Evolutionary conservation across 495 filamentous ascomycete genomes (phyloP), one percentile per base, ranked within the genome.

Genomic region (Hyaloscypha bicolor): DNA sequence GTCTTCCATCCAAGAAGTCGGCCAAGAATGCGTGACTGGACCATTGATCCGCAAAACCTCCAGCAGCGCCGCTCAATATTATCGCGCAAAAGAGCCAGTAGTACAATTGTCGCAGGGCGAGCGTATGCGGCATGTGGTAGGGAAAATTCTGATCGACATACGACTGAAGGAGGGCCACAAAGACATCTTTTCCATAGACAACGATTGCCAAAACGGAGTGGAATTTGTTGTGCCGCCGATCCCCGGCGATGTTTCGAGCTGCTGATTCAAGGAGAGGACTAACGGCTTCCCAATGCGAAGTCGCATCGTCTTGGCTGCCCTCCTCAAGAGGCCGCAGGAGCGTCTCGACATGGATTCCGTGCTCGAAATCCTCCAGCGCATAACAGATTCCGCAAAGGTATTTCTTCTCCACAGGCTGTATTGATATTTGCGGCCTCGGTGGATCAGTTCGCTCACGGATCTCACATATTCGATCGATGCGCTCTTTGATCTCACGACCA

Each of bases 81-180:
- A 56, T 56, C 1, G 53, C 53, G 22, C 21, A 29, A 32, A 56
- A 56, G 8, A 56, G 30, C 53, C 53, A 56, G 53, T 56, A 56
- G 30, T 56, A 56, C 0, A 56, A 6, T 4, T 56, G 53, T 16
- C 53, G 21, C 53, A 56, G 21, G 22, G 53, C 53, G 9, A 56
- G 30, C 3, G 53, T 56, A n/a, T 56, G 53, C 22, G 53, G 53
- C 53, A 56, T 56, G 21, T 25, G 53, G 22, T 56, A 56, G 3
- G 53, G 53, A 14, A 56, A 56, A 32, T 8, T 56, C 6, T 6
- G 19, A 29, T 56, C 53, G 5, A 29, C 22, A 6, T 56, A 6
- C 19, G 53, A 25, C 21, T 25, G 11, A 12, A 56, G 8, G 3
- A 56, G 16, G 6, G 53, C 53, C 8, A 56, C 53, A 32, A 56